Base-by-base conservation (phyloP, 345 rosid species). In the Crucihimalaya himalaica region DNA sequence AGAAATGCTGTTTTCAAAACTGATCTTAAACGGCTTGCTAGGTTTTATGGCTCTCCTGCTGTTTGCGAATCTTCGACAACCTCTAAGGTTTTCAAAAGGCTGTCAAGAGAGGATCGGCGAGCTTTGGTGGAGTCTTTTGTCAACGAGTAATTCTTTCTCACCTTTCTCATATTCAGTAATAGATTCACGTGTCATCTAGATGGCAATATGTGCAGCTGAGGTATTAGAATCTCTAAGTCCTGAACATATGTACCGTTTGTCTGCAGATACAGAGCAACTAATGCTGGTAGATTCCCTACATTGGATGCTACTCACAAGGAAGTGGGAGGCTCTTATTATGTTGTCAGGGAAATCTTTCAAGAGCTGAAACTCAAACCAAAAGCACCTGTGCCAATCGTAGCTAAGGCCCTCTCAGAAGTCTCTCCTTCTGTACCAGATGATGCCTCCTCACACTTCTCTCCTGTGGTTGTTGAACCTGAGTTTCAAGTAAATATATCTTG, bases 41-140 rank as follows among this genome's bases (percentile, higher is more conserved):
- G 71, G 46, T 58, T 68, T 23, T 76, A 76, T 51, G 57, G 54
- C 62, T 76, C 80, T 57, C 71, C 80, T 70, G 80, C 73, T 64
- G 54, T 57, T 70, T 63, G 46, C 20, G 16, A 76, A 23, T 2
- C 71, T 35, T 7, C 57, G 28, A 35, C 53, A 37, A 66, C 71
- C 28, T 37, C 71, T 13, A 76, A 63, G 47, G 19, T 48, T 55
- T 0, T 0, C 13, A 76, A 47, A 35, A 54, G 46, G 35, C 71
- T 70, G 0, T 62, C 75, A 5, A 70, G 15, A 70, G 75, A 63
- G 37, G 80, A 76, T 5, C 66, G 80, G 1, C 50, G 76, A 55
- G 53, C 56, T 63, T 8, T 12, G 39, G 75, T 70, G 14, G 76
- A 54, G 61, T 55, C 71, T 63, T 76, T 55, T 37, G 61, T 76